Base-by-base conservation (phyloP, 495 filamentous ascomycete species). In the Neurospora discreta region DNA sequence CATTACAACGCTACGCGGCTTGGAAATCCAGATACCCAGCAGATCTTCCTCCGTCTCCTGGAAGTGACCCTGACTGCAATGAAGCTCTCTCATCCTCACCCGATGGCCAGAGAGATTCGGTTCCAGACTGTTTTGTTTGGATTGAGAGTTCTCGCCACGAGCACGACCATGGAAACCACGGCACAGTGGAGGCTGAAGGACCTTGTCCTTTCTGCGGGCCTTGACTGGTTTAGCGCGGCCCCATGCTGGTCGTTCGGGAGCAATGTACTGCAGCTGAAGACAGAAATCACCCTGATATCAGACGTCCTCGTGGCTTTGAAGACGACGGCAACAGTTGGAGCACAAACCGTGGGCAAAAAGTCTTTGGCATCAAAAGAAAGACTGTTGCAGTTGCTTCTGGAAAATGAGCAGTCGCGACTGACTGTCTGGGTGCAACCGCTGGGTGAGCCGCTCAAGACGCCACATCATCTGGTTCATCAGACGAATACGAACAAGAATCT, bases 181-280 rank as follows among this genome's bases (percentile, higher is more conserved):
- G 85, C 88, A 36, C 87, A 89, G 70, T 93, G 90, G 89, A 87
- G 90, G 46, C 81, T 98, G 58, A 98, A 98, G 77, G 94, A 98
- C 76, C 87, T 90, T 71, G 90, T 97, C 68, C 79, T 99, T 16
- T 93, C 93, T 33, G 93, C 92, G 30, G 93, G 87, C 43, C 83
- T 99, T 9, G 88, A 86, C 70, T 98, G 96, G 96, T 99, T 98
- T 79, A 88, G 85, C 44, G 86, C 89, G 73, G 83, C 91, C 18
- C 92, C 96, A 41, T 87, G 89, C 73, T 99, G 95, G 95, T 96
- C 94, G 3, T 98, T 96, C 79, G 96, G 96, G 52, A 94, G 95
- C 72, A 98, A 98, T 78, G 86, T 92, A 67, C 83, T 98, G 9
- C 95, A 98, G 77, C 85, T 98, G 39, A 98, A 95, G 80, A 93